A percentile compares a stretch with the other conserved stretches of the same genome.
Evolutionary conservation across 768 basidiomycete species (phyloP).

Genomic region (Pulveroboletus sp.): DNA sequence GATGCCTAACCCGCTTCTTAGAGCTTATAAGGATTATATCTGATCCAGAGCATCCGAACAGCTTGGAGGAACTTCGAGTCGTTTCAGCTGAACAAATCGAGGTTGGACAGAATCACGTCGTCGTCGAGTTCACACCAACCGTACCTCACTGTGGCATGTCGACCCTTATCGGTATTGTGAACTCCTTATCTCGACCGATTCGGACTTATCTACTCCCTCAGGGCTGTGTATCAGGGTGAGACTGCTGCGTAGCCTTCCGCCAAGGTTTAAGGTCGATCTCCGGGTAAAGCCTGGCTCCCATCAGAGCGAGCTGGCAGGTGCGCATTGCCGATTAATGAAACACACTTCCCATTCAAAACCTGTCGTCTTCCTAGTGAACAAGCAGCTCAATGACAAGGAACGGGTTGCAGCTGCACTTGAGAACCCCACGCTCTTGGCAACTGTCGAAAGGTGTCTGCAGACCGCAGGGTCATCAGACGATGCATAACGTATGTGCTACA

Average conservation of each 20-base stretch:
- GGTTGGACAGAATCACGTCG: constrained; percentile 57
- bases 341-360: not conserved
- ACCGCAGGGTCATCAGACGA: constrained; percentile 24
- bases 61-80: constrained; percentile 91
- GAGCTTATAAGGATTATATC: constrained; percentile 89
- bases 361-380: constrained; percentile 64
- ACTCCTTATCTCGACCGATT: not conserved
- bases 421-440: constrained; percentile 79
- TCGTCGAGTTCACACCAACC: constrained; percentile 94
- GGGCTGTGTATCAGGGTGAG: constrained; percentile 96
- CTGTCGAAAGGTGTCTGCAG: constrained; percentile 74
- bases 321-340: constrained; percentile 19
- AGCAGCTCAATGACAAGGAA: constrained; percentile 98
- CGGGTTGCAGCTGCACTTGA: constrained; percentile 95
- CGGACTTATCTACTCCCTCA: not conserved
- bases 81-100: constrained; percentile 86
- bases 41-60: constrained; percentile 93
- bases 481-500: constrained; percentile 2
- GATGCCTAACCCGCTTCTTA: constrained; percentile 27
- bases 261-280: constrained; percentile 93
- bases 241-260: constrained; percentile 82
- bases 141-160: constrained; percentile 98
- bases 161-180: constrained; percentile 76
- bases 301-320: constrained; percentile 88
- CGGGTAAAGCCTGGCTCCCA: constrained; percentile 91